Percentiles rank a stretch among this genome's conserved stretches.
Conservation (phyloP, 306 rosid species). For the Gastrolobium bilobum region DNA sequence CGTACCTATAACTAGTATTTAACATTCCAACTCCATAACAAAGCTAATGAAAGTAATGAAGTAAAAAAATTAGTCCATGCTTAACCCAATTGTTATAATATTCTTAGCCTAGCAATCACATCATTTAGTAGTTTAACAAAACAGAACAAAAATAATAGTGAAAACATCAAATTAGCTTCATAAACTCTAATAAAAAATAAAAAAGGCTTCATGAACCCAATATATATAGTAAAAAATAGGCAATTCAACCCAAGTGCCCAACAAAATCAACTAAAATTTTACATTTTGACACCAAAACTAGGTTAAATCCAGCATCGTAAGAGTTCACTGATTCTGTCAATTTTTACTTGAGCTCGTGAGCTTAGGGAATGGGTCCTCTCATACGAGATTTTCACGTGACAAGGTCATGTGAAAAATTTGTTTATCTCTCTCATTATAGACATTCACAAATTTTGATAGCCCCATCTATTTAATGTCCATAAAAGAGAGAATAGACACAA, state of each 20-base stretch:
- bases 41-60: neutral
- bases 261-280: neutral
- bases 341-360: too few relatives aligned
- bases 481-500: too few relatives aligned
- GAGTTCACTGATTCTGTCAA: neutral
- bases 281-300: neutral
- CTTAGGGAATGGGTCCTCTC: too few relatives aligned
- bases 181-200: constrained; percentile 2
- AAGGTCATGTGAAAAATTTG: too few relatives aligned
- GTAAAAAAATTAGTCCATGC: neutral
- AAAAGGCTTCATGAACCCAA: neutral
- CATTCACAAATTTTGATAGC: too few relatives aligned
- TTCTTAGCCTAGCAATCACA: neutral
- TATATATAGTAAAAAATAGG: neutral
- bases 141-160: neutral
- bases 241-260: neutral
- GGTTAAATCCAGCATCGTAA: neutral
- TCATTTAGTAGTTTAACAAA: constrained; percentile 13
- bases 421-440: too few relatives aligned
- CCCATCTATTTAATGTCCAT: too few relatives aligned
- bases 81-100: neutral
- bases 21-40: constrained; percentile 15
- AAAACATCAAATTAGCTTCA: constrained; percentile 3
- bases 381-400: too few relatives aligned
- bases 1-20: neutral